Base-by-base conservation (phyloP, 1,284 basidiomycete species). In the Cryptococcus amylolentus region DNA sequence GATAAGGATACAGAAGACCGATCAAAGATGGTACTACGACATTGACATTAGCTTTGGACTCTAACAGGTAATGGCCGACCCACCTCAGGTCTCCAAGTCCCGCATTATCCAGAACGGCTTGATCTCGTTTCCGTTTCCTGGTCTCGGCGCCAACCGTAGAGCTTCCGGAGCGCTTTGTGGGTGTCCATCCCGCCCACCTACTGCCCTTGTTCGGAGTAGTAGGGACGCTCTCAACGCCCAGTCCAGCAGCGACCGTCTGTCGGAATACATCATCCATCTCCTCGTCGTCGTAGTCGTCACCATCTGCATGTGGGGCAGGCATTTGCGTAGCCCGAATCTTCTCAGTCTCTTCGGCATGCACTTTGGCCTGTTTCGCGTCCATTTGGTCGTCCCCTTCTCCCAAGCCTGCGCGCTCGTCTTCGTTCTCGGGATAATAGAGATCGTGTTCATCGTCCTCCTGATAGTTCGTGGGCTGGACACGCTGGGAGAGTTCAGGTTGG, bases 61-160 rank as follows among this genome's bases (percentile, higher is more conserved):
- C 26, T 6, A 38, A 7, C 20, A 46, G 26, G 47, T 49, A 10
- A n/a, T 37, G 12, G 7, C n/a, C n/a, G 2, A 51, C 66, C 54
- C 52, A 68, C 69, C 65, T 71, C n/a, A 76, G 61, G 61, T 76
- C 73, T 2, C 69, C 72, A 9, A 71, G 60, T 2, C 72, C 73
- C 8, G 73, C 72, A n/a, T 70, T 55, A 46, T 71, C 67, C 9
- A 64, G 56, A 38, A 71, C 51, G 4, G 59, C 42, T 28, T 53
- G 57, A n/a, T 62, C 60, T 28, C 67, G 57, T 9, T 52, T 45
- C 9, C 54, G 43, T 28, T 61, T 54, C 16, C 67, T 55, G 0
- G 48, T 52, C 10, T 64, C 66, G 3, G 53, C 49, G 0, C 53
- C 63, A 2, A 51, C 40, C 8, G 60, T 60, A n/a, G 48, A 52